A percentile compares a stretch with the other conserved stretches of the same genome.
Evolutionary conservation across 2,329 filamentous ascomycete genomes (phyloP).

Genomic region (Colletotrichum sp.): DNA sequence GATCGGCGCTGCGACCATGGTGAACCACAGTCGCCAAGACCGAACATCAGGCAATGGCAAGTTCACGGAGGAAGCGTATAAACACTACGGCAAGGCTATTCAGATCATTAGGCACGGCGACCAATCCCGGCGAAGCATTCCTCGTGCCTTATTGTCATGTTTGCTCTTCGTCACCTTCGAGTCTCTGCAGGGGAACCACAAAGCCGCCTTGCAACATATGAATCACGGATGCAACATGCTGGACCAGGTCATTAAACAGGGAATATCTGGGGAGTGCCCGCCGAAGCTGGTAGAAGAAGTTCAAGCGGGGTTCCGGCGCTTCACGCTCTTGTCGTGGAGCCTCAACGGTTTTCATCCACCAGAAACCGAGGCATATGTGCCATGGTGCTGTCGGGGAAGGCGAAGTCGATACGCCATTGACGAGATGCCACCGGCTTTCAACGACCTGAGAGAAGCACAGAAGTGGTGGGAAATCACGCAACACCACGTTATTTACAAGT

Average conservation of each 20-base stretch:
- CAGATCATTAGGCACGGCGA: slow-evolving; percentile 35
- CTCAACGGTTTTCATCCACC: not conserved
- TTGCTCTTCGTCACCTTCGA: slow-evolving; percentile 48
- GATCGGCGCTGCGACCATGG: slow-evolving; percentile 35
- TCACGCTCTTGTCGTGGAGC: slow-evolving; percentile 1
- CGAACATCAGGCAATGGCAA: not conserved
- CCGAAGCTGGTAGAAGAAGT: slow-evolving; percentile 1
- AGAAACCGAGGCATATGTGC: not conserved
- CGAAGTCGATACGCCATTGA: slow-evolving; percentile 8
- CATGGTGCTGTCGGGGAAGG: slow-evolving; percentile 11
- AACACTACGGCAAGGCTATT: slow-evolving; percentile 45
- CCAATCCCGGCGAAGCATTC: slow-evolving; percentile 35
- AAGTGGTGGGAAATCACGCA: slow-evolving; percentile 8
- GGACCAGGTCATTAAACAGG: not conserved
- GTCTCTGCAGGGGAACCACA: slow-evolving; percentile 40
- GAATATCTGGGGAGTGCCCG: not conserved
- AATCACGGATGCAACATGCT: slow-evolving; percentile 33
- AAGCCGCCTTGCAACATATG: slow-evolving; percentile 43
- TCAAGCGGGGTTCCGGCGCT: not conserved
- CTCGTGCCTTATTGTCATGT: slow-evolving; percentile 42
- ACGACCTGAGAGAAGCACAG: not conserved
- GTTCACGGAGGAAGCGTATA: slow-evolving; percentile 29
- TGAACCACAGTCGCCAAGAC: slow-evolving; percentile 33
- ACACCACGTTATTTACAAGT: not conserved
- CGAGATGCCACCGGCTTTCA: not conserved